A percentile compares a stretch with the other conserved stretches of the same genome.
These are phyloP conservation scores for Saksenaea vasiformis DNA, from an alignment of 371 early-diverging fungal genomes.

Conservation along the genomic window DNA sequence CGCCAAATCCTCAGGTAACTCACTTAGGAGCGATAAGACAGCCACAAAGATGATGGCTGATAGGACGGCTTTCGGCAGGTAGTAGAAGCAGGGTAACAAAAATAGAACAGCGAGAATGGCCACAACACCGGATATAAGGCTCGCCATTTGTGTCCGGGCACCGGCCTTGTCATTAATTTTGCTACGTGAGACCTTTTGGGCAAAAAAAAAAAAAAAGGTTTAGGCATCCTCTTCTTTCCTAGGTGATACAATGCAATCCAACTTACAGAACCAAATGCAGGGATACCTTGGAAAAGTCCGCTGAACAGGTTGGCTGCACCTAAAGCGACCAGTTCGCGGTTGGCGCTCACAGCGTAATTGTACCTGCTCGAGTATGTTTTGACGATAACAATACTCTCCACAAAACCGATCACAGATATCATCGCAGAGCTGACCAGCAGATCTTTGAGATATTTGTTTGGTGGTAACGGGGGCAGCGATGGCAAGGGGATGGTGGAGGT, in stretches of 20 bases:
- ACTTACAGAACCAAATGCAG: constrained; percentile 84
- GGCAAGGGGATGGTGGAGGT: constrained; percentile 62
- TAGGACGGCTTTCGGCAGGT: constrained; percentile 85
- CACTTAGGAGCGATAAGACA: constrained; percentile 77
- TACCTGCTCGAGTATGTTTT: constrained; percentile 88
- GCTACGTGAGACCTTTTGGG: constrained; percentile 71
- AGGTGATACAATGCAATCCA: background rate
- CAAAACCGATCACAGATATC: constrained; percentile 92
- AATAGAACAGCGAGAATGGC: constrained; percentile 79
- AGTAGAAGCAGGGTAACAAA: constrained; percentile 81
- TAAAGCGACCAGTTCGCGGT: constrained; percentile 93
- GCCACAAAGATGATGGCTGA: constrained; percentile 88
- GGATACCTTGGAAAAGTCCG: constrained; percentile 81
- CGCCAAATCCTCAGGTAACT: constrained; percentile 76
- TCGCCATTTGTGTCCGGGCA: constrained; percentile 87
- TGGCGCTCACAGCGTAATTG: constrained; percentile 87
- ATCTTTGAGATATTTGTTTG: constrained; percentile 63
- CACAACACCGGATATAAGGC: constrained; percentile 75
- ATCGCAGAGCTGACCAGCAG: constrained; percentile 62
- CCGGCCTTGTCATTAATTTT: constrained; percentile 89
- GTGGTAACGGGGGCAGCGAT: constrained; percentile 60
- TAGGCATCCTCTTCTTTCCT: background rate
- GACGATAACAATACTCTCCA: constrained; percentile 91
- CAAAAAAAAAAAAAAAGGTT: background rate
- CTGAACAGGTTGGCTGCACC: constrained; percentile 84